A percentile compares a stretch with the other conserved stretches of the same genome.
These are phyloP conservation scores for Podila verticillata DNA, from an alignment of 192 early-diverging fungal genomes.

Conservation along the genomic window DNA sequence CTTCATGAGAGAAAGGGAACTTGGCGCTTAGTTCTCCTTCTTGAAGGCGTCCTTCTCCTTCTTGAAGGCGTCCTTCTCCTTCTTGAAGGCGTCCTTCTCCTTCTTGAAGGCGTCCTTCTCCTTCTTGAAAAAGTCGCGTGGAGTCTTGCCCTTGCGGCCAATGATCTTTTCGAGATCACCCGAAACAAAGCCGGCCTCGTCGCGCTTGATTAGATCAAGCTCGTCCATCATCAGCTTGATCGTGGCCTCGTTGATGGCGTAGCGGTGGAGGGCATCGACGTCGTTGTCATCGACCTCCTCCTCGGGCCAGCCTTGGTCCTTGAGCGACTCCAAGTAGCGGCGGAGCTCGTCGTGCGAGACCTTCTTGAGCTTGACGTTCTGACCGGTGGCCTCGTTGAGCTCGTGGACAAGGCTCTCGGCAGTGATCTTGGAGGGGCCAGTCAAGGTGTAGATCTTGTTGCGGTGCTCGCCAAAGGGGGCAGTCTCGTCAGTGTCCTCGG, in stretches of 20 bases:
- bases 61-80: too few species aligned
- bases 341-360: constrained; percentile 25
- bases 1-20: too few species aligned
- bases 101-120: constrained; percentile 26
- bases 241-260: constrained; percentile 10
- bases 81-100: background rate
- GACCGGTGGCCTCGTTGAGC: constrained; percentile 18
- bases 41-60: too few species aligned
- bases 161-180: constrained; percentile 30
- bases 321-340: constrained; percentile 30
- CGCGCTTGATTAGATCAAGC: constrained; percentile 20
- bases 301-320: background rate
- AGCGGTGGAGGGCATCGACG: background rate
- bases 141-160: constrained; percentile 15
- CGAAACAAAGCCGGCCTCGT: constrained; percentile 25
- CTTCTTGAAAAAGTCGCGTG: constrained; percentile 30
- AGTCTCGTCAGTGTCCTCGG: background rate
- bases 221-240: constrained; percentile 31
- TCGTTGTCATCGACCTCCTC: background rate
- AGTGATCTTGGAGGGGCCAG: constrained; percentile 22
- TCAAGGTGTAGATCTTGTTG: constrained; percentile 37
- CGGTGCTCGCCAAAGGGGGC: constrained; percentile 5
- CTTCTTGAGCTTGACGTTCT: constrained; percentile 21
- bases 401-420: constrained; percentile 10
- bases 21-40: too few species aligned